phyloP scores from a whole-genome alignment of 2,329 filamentous ascomycete species.

The Teratosphaeria destructans region DNA sequence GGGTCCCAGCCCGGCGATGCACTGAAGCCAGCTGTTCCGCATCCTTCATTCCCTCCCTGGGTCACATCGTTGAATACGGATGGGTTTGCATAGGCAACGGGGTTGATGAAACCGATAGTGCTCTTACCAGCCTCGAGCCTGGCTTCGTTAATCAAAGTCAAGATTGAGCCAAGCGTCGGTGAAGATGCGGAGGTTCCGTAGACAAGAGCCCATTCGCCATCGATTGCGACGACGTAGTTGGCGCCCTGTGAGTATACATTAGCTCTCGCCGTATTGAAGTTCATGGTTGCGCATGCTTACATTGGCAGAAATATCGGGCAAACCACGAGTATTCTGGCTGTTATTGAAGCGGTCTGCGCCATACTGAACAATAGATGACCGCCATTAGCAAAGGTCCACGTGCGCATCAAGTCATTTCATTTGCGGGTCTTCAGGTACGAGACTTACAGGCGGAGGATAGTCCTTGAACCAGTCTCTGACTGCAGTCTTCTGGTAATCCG shows the following conservation, averaged over 20 bases:
- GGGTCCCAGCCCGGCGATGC: conserved; percentile 11
- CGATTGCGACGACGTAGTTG: conserved; percentile 30
- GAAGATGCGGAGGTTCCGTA: conserved; percentile 44
- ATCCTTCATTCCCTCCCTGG: conserved; percentile 22
- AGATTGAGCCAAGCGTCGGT: conserved; percentile 39
- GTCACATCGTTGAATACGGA: conserved; percentile 31
- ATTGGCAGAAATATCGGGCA: conserved; percentile 30
- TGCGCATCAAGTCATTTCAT: neutral
- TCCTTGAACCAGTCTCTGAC: conserved; percentile 32
- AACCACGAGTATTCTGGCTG: conserved; percentile 34
- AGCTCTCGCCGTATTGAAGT: neutral
- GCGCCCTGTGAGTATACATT: conserved; percentile 16
- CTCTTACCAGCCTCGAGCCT: conserved; percentile 27
- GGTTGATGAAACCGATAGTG: conserved; percentile 33
- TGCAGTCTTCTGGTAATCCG: conserved; percentile 37
- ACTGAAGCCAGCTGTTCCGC: neutral
- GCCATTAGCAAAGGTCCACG: neutral
- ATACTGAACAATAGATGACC: conserved; percentile 16
- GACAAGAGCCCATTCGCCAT: conserved; percentile 33
- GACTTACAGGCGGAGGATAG: conserved; percentile 25
- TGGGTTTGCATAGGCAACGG: conserved; percentile 35
- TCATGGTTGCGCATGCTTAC: neutral
- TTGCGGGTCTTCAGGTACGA: neutral
- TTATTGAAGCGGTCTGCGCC: conserved; percentile 36
- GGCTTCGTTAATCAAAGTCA: conserved; percentile 39